Percentiles rank a stretch among this genome's conserved stretches.
Evolutionary conservation across 176 grass and related monocot genomes (phyloP).

Genomic region (Musa troglodytarum): DNA sequence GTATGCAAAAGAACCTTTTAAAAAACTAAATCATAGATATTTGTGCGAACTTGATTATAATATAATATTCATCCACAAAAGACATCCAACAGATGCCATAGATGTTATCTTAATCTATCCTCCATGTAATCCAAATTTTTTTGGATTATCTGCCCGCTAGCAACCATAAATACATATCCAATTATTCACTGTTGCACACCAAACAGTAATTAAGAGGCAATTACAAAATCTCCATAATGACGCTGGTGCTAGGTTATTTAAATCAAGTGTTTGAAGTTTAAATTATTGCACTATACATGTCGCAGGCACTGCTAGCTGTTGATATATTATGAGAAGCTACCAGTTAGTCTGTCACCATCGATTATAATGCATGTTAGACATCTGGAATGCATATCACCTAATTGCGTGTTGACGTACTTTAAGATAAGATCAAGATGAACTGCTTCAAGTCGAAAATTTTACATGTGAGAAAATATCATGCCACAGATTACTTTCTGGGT

Average conservation of each 20-base stretch:
- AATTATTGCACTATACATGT: background rate
- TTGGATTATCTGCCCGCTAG: background rate
- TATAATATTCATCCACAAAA: background rate
- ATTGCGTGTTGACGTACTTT: background rate
- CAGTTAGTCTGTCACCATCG: background rate
- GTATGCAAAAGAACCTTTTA: too few species aligned
- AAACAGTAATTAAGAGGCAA: too few species aligned
- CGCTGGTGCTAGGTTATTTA: background rate
- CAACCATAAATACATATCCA: background rate
- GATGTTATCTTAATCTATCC: background rate
- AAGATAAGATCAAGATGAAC: too few species aligned
- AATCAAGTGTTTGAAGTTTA: background rate
- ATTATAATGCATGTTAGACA: background rate
- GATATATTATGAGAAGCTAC: background rate
- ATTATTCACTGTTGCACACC: background rate
- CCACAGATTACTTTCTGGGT: background rate
- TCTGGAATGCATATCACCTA: background rate
- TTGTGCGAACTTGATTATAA: too few species aligned
- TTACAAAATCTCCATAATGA: background rate
- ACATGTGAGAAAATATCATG: background rate
- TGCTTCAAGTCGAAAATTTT: background rate
- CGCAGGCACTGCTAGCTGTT: background rate
- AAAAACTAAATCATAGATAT: too few species aligned
- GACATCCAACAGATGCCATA: background rate
- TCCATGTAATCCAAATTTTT: background rate